Conservation (phyloP, 495 filamentous ascomycete genomes). For the Acidiella bohemica region DNA sequence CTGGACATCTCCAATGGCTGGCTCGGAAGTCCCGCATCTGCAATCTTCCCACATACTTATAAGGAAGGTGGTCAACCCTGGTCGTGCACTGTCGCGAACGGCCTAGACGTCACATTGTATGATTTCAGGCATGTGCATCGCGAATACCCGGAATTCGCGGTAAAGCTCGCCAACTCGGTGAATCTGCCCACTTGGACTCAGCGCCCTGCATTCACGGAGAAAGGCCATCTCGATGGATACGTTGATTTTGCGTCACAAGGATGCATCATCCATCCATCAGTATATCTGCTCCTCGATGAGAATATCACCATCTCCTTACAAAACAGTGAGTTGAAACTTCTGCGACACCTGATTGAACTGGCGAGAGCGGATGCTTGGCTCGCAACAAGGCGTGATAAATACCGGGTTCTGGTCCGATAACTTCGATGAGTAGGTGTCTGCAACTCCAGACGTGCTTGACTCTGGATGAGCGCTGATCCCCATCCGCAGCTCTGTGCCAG, state of each 20-base stretch:
- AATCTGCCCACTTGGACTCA: constrained; percentile 6
- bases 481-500: too few relatives aligned
- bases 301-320: constrained; percentile 15
- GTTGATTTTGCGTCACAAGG: constrained; percentile 23
- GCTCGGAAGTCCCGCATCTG: constrained; percentile 14
- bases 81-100: constrained; percentile 15
- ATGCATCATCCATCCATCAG: constrained; percentile 28
- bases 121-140: constrained; percentile 19
- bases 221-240: constrained; percentile 16
- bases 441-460: too few relatives aligned
- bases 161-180: too few relatives aligned
- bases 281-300: constrained; percentile 25
- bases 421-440: too few relatives aligned
- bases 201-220: constrained; percentile 1
- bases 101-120: constrained; percentile 20
- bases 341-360: constrained; percentile 12
- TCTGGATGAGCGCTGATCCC: too few relatives aligned
- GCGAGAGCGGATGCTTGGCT: constrained; percentile 13
- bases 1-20: constrained; percentile 3
- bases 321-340: constrained; percentile 18
- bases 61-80: constrained; percentile 2
- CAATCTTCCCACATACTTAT: constrained; percentile 10
- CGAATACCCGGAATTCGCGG: too few relatives aligned
- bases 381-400: constrained; percentile 3
- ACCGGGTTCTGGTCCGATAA: constrained; percentile 14